Base-by-base conservation (phyloP, 108 stramenopile genomes). In the Aurantiochytrium sp. region DNA sequence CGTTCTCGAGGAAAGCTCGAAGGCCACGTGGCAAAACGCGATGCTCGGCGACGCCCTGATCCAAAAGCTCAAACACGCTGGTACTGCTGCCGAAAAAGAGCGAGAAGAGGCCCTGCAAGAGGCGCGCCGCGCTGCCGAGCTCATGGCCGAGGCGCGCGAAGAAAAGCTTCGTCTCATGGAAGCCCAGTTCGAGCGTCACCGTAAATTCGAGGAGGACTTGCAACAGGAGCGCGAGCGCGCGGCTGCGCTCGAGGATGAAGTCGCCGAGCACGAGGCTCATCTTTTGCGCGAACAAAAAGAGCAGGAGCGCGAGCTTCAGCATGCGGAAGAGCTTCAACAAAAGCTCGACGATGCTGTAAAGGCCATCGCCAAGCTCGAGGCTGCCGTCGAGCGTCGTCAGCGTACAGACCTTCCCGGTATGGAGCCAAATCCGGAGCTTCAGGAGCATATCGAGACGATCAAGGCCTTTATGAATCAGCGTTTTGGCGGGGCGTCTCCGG, bases 1-100 rank as follows among this genome's bases (percentile, higher is more conserved):
- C n/a, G 76, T 83, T 55, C 76, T 83, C 6, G 43, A 83, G 76
- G 76, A 83, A 16, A 53, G 76, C 76, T 45, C 43, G 43, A 83
- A 83, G 51, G 76, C 76, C 45, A 83, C 76, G 6, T 83, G 76
- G 76, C 76, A 83, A 23, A 83, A 83, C 28, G 76, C 76, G 19
- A 83, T 83, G 45, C 76, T 83, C 51, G 76, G 76, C 4, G 76
- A 83, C 51, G 76, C 76, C 6, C 76, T 83, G 8, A 83, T 83
- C 51, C 76, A 83, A 53, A 83, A 83, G 76, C 76, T 83, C 76
- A 83, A 83, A 23, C 76, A 83, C 51, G 76, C 76, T 2, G 76
- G 76, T 6, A 53, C 76, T 35, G 76, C 76, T 6, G 51, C 51
- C 49, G 76, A 83, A 28, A 83, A 83, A 23, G 76, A 83, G n/a